Percentiles rank a stretch among this genome's conserved stretches.
These are phyloP conservation scores for Colletotrichum sp. DNA, from an alignment of 2,329 filamentous ascomycete genomes.

Conservation along the genomic window DNA sequence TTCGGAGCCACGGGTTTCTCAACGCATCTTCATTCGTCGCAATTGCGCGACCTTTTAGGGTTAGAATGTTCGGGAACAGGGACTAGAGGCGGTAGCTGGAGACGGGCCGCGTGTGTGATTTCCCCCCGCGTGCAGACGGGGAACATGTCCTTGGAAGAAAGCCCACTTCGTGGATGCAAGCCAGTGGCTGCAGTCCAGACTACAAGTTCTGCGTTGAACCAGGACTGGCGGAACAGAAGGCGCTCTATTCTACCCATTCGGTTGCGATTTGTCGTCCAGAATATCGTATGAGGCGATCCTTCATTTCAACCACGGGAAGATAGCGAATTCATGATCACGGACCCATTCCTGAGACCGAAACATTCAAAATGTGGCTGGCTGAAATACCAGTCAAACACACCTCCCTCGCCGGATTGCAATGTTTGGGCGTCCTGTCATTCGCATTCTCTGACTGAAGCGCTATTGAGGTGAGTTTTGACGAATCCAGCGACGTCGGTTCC, in stretches of 20 bases:
- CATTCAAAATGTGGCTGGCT: not conserved
- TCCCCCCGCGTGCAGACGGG: not conserved
- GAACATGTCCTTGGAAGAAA: not conserved
- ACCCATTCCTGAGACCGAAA: not conserved
- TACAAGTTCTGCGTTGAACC: not conserved
- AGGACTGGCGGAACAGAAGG: not conserved
- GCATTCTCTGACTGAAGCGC: not conserved
- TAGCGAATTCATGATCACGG: not conserved
- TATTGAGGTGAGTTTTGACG: not conserved
- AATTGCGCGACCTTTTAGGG: not conserved
- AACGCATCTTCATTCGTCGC: not conserved
- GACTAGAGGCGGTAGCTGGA: not conserved
- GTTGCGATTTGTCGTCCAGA: not conserved
- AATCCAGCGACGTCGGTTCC: not conserved
- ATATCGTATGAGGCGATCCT: not conserved
- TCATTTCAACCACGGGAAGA: not conserved
- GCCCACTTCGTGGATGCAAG: not conserved
- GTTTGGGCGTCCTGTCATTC: not conserved
- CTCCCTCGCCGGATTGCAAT: not conserved
- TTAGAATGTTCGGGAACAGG: not conserved
- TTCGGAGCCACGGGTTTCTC: not conserved
- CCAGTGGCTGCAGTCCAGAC: not conserved
- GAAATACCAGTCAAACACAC: not conserved
- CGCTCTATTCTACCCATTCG: not conserved
- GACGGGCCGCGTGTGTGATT: not conserved